phyloP scores from a whole-genome alignment of 441 rosid genomes.

The Dalechampia spathulata region DNA sequence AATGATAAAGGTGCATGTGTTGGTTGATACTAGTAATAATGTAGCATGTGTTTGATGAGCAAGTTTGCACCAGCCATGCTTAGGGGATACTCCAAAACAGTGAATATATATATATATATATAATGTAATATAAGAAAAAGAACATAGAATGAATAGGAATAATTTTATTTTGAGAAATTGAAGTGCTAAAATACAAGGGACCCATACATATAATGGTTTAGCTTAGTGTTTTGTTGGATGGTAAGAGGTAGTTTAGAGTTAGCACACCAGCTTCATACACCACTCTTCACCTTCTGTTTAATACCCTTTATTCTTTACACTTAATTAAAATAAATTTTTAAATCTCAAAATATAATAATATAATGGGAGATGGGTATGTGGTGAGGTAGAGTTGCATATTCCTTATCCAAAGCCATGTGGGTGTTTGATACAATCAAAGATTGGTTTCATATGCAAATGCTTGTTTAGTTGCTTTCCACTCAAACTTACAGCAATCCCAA shows the following conservation, averaged over 20 bases:
- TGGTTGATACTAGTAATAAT: slow-evolving; percentile 20
- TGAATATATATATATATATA: background rate
- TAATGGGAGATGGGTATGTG: too few relatives aligned
- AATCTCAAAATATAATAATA: too few relatives aligned
- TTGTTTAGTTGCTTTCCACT: slow-evolving; percentile 8
- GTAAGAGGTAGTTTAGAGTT: slow-evolving; percentile 13
- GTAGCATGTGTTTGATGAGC: slow-evolving; percentile 23
- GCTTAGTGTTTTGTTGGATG: background rate
- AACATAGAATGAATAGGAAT: background rate
- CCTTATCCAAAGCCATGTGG: slow-evolving; percentile 20
- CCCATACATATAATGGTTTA: slow-evolving; percentile 9
- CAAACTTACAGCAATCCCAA: background rate
- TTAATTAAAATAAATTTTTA: too few relatives aligned
- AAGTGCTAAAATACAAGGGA: slow-evolving; percentile 1
- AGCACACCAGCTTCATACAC: slow-evolving; percentile 14
- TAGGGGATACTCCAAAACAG: slow-evolving; percentile 24
- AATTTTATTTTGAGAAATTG: background rate
- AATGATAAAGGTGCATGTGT: slow-evolving; percentile 22
- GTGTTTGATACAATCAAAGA: slow-evolving; percentile 15
- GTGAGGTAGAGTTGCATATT: slow-evolving; percentile 4
- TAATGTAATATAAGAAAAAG: background rate
- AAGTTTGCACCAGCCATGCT: slow-evolving; percentile 32
- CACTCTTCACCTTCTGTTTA: too few relatives aligned
- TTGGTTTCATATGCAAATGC: slow-evolving; percentile 8
- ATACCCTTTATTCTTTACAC: too few relatives aligned